Evolutionary conservation across 257 asterid species (phyloP).

Genomic region (Perilla frutescens): DNA sequence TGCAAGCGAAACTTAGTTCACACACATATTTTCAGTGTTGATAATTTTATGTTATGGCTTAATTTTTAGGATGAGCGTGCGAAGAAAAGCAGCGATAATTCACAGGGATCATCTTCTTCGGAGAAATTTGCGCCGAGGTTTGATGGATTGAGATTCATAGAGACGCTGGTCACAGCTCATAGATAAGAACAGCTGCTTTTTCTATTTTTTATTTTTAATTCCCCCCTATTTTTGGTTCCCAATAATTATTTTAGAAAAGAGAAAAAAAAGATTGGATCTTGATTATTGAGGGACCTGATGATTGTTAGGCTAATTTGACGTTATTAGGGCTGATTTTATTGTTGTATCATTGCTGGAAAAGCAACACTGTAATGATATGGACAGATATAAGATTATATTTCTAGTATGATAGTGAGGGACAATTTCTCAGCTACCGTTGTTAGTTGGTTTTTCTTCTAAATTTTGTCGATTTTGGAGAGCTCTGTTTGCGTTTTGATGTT

Average conservation of each 20-base stretch:
- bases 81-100: conserved; percentile 44
- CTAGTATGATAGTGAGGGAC: conserved; percentile 12
- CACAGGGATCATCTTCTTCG: conserved; percentile 46
- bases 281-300: conserved; percentile 20
- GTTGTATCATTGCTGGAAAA: conserved; percentile 21
- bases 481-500: not conserved
- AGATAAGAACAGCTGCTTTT: conserved; percentile 39
- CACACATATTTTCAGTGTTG: not conserved
- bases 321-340: conserved; percentile 27
- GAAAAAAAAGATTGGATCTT: not conserved
- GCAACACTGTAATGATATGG: conserved; percentile 34
- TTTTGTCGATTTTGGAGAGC: not conserved
- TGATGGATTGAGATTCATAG: conserved; percentile 82
- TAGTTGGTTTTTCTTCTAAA: conserved; percentile 2
- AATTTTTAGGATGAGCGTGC: conserved; percentile 30
- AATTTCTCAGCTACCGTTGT: conserved; percentile 13
- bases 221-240: conserved; percentile 28
- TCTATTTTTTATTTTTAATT: not conserved
- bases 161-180: conserved; percentile 79
- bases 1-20: not conserved
- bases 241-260: conserved; percentile 13
- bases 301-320: conserved; percentile 10
- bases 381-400: conserved; percentile 14
- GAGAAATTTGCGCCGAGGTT: conserved; percentile 79
- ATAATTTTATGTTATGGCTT: not conserved